Evolutionary conservation across 2,329 filamentous ascomycete genomes (phyloP), one percentile per base, ranked within the genome.

Genomic region (Colletotrichum tamarilloi): DNA sequence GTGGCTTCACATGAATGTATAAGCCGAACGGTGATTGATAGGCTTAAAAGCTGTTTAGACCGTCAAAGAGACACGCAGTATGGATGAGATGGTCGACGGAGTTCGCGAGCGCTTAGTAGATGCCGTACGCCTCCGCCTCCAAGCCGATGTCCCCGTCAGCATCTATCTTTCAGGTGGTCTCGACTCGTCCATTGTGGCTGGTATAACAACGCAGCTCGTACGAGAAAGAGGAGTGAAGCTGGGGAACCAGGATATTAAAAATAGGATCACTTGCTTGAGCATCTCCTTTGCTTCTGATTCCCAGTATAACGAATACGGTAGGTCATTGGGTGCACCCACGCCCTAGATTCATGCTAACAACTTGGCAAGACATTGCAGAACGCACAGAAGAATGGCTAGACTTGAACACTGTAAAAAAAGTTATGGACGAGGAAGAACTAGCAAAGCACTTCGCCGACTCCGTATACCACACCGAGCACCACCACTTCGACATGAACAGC

Each of bases 91-190:
- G 79, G 81, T 89, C 3, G 72, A 80, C n/a, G 85, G 83, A 3
- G 86, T 90, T 0, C 82, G 88, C 5, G 79, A 87, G 49, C 82
- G 82, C 3, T 76, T 91, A 12, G 77, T 89, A 1, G 87, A 90
- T 46, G 83, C 88, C 0, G 81, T 90, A 11, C 83, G 84, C 11
- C 74, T 89, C 26, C 85, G 89, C 9, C 80, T 91, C 7, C 82
- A 85, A 30, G 88, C 89, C 1, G 89, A 91, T 76, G 89, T 91
- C 0, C 87, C 87, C 0, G 81, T 91, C 3, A 89, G 87, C 2
- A 80, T 91, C 66, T 90, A 89, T 71, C 80, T 91, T 0, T 87
- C 84, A 16, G 89, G 89, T 2, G 89, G 89, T 1, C 84, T 91
- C 59, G 89, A 91, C 76, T 90, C 87, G 0, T 90, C 88, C 0